phyloP scores from a whole-genome alignment of 768 basidiomycete species.

The Mycena filopes region DNA sequence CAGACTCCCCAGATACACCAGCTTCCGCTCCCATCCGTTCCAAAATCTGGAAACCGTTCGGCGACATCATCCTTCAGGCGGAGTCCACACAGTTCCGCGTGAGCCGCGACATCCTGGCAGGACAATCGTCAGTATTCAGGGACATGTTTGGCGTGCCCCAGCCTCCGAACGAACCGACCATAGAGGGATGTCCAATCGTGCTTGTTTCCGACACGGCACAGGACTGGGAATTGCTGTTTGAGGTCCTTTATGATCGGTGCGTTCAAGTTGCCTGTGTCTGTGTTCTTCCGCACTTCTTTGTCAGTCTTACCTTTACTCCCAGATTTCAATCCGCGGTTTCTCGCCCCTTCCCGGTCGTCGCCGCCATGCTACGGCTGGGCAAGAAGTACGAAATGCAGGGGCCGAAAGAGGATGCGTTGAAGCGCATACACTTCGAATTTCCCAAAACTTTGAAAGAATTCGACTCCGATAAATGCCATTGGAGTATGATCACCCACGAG shows the following conservation, averaged over 20 bases:
- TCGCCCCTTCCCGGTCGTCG: conserved; percentile 1
- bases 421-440: conserved; percentile 5
- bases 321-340: neutral
- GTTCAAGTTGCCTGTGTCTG: neutral
- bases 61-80: no score
- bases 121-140: conserved; percentile 59
- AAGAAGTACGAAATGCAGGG: conserved; percentile 16
- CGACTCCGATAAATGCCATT: no score
- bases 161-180: conserved; percentile 34
- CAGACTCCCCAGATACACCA: no score
- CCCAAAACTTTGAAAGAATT: neutral
- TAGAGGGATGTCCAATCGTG: conserved; percentile 36
- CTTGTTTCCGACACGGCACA: conserved; percentile 30
- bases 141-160: conserved; percentile 57
- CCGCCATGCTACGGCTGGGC: conserved; percentile 19
- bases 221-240: neutral
- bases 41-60: no score
- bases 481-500: neutral
- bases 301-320: neutral
- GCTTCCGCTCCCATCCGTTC: neutral
- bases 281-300: neutral
- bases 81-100: no score
- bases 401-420: conserved; percentile 4
- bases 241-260: conserved; percentile 4
- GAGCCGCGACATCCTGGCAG: conserved; percentile 16